These are phyloP conservation scores for Heliocybe sulcata DNA, from an alignment of 1,284 basidiomycete genomes.

Conservation along the genomic window DNA sequence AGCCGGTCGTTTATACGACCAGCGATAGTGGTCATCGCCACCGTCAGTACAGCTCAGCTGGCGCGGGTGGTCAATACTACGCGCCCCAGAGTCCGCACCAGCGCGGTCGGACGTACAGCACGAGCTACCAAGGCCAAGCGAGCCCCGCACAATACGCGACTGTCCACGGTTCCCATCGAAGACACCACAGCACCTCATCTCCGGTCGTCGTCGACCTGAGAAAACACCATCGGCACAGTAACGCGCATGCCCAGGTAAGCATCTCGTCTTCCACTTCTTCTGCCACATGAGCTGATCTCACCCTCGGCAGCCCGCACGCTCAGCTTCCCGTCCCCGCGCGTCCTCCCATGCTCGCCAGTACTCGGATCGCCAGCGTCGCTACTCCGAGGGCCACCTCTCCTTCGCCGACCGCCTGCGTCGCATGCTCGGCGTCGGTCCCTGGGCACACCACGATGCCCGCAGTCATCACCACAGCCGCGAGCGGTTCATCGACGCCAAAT, in stretches of 20 bases:
- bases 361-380: constrained; percentile 7
- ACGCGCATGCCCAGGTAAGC: background rate
- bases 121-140: background rate
- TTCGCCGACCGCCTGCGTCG: constrained; percentile 44
- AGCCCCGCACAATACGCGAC: background rate
- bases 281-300: background rate
- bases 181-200: background rate
- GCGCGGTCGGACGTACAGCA: background rate
- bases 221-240: background rate
- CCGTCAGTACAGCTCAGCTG: background rate
- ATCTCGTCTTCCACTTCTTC: background rate
- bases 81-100: background rate
- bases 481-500: constrained; percentile 40
- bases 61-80: background rate
- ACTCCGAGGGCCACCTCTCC: constrained; percentile 12
- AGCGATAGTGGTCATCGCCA: background rate
- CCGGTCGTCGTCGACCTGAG: background rate
- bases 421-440: constrained; percentile 43
- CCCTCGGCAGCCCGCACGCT: background rate
- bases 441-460: constrained; percentile 18
- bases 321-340: constrained; percentile 8
- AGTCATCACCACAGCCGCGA: constrained; percentile 28
- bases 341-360: constrained; percentile 13
- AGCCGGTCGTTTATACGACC: background rate
- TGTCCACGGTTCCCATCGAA: background rate